These are phyloP conservation scores for Beauveria sp. DNA, from an alignment of 2,329 filamentous ascomycete species.

Conservation along the genomic window DNA sequence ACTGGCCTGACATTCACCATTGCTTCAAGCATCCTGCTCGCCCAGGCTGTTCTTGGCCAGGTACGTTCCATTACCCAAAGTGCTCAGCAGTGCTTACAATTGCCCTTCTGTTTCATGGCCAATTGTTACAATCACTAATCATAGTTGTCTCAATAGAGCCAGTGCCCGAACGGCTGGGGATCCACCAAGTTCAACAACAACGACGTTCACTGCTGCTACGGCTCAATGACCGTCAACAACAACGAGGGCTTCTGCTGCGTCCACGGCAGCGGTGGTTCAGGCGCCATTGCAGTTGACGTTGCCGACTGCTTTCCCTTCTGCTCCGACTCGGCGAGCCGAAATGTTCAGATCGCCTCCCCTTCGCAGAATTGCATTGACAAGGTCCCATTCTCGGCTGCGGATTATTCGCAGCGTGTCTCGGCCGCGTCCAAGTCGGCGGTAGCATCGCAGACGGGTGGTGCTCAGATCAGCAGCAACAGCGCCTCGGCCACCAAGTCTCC, in stretches of 20 bases:
- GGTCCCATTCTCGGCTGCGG: neutral
- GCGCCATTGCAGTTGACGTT: neutral
- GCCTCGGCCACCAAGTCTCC: neutral
- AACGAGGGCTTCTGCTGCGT: neutral
- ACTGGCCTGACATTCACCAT: neutral
- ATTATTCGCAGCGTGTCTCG: neutral
- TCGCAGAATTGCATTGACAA: neutral
- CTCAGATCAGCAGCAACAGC: neutral
- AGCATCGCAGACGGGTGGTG: neutral
- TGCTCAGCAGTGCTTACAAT: neutral
- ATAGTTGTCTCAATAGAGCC: neutral
- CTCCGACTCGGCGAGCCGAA: neutral
- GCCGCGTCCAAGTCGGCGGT: neutral
- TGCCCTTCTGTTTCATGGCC: no score
- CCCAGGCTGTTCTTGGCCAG: neutral
- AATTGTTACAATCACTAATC: neutral
- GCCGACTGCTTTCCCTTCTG: neutral
- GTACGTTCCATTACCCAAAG: neutral
- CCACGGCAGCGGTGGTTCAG: neutral
- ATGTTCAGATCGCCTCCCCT: neutral
- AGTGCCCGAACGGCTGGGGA: neutral
- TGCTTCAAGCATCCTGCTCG: neutral
- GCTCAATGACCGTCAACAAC: neutral
- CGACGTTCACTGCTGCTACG: neutral
- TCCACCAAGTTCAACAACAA: neutral